phyloP scores from a whole-genome alignment of 805 yeast genomes.

The Candida orba region DNA sequence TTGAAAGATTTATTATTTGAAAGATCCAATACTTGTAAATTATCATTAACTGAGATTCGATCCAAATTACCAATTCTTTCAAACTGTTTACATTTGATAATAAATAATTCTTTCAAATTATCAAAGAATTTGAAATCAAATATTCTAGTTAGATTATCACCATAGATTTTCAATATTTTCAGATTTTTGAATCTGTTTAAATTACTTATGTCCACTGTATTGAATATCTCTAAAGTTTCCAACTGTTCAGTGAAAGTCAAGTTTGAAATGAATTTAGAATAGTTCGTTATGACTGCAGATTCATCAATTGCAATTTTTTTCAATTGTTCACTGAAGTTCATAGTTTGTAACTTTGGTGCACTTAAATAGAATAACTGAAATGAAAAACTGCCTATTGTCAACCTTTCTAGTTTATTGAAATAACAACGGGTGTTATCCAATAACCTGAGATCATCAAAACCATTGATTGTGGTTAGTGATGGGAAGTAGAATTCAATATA shows the following conservation, averaged over 20 bases:
- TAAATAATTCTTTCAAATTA: constrained; percentile 8
- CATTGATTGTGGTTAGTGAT: constrained; percentile 7
- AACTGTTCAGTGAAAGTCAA: constrained; percentile 8
- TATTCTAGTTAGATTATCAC: constrained; percentile 8
- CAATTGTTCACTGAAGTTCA: constrained; percentile 14
- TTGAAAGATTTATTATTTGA: constrained; percentile 6
- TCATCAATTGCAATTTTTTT: constrained; percentile 12
- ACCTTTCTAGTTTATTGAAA: constrained; percentile 9
- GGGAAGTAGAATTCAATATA: constrained; percentile 18
- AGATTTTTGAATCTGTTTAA: constrained; percentile 9
- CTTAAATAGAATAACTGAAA: constrained; percentile 16
- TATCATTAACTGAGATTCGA: background rate
- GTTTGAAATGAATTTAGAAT: constrained; percentile 7
- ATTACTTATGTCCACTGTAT: constrained; percentile 6
- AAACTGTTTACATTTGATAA: constrained; percentile 10
- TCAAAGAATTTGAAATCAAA: constrained; percentile 7
- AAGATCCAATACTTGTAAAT: constrained; percentile 1
- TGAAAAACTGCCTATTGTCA: constrained; percentile 17
- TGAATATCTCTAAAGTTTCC: constrained; percentile 11
- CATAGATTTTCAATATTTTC: constrained; percentile 13
- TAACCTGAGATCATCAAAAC: constrained; percentile 17
- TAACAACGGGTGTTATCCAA: constrained; percentile 19
- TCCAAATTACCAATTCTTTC: constrained; percentile 2
- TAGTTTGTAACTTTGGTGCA: constrained; percentile 12
- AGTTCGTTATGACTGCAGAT: constrained; percentile 2